Base-by-base conservation (phyloP, 441 rosid genomes). In the Geranium incanum region DNA sequence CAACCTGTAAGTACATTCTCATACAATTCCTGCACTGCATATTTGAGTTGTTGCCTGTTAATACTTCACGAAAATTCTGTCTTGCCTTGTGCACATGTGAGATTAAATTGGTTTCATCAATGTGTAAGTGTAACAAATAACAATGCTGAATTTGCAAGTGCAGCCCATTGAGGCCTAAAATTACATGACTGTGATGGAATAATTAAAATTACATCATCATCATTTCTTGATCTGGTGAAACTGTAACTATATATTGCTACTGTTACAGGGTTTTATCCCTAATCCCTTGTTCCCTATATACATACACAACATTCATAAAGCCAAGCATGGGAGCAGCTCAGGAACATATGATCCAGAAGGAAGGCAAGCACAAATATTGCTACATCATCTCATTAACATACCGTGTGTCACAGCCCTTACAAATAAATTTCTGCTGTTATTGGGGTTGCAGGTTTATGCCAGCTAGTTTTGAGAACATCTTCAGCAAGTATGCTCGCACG, bases 271-370 rank as follows among this genome's bases (percentile, higher is more conserved):
- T 8, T 91, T 97, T 96, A 28, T 93, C 6, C 98, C 95, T 8
- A 86, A 89, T 18, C 96, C 86, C 1, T 77, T 92, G 74, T 77
- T 90, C 3, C 97, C 97, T 1, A 80, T 91, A 28, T 85, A 91
- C 79, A 75, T 91, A 16, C 72, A 71, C 70, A 93, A 88, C 81
- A 89, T 94, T 52, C 95, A 94, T 85, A 91, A 70, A 78, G 81
- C 82, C 71, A 90, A 88, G 76, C 95, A 91, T 12, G 95, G 97
- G 9, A 89, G 96, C 37, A 97, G 84, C 70, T 82, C 87, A 0
- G 87, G 83, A 16, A 78, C 85, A 6, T 88, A 88, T 21, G 97
- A 90, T 79, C 84, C 85, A 0, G 97, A 92, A 83, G 97, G 97
- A 81, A 85, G 60, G 60, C 19, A 74, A 38, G 15, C 8, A n/a